Base-by-base conservation (phyloP, 345 rosid species). In the Abelmoschus esculentus region DNA sequence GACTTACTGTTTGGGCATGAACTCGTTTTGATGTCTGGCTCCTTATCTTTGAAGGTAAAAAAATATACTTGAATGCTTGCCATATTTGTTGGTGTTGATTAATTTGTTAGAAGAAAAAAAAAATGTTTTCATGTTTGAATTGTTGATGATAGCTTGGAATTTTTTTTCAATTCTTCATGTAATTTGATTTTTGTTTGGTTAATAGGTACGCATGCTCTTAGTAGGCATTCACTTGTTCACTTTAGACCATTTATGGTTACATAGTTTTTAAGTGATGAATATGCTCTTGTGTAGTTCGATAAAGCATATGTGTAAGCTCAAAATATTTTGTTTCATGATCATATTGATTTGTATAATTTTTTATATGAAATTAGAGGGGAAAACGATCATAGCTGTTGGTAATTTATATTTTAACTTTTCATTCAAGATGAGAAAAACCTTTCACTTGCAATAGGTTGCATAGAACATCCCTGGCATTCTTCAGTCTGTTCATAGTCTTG, bases 1-100 rank as follows among this genome's bases (percentile, higher is more conserved):
- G 81, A 96, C 96, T 32, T 92, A 96, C 76, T 96, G 96, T 74
- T 78, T 96, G 78, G 99, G 92, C 83, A 96, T 96, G 99, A 96
- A 96, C 86, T 92, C 98, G 29, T 92, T 96, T 73, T 96, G 83
- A 90, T 67, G 36, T 53, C 9, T 9, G 3, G 2, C 12, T 18
- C 54, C 36, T 53, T 47, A 49, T 68, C 66, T 55, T 38, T 42
- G 61, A 66, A 76, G 83, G 84, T 88, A 75, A 50, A 61, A 49
- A 32, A 32, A 4, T 28, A 4, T 28, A 53, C 56, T 47, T 14
- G 7, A 66, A 15, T 47, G 8, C 46, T 62, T 36, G 19, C 49
- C 52, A n/a, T 44, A 14, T 2, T 22, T 52, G 38, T 17, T 58
- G 11, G 5, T 67, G 47, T 67, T 66, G 1, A 18, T 32, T 32